A percentile compares a stretch with the other conserved stretches of the same genome.
phyloP scores from a whole-genome alignment of 1,139 yeast genomes.

The Yamadazyma blattariae region DNA sequence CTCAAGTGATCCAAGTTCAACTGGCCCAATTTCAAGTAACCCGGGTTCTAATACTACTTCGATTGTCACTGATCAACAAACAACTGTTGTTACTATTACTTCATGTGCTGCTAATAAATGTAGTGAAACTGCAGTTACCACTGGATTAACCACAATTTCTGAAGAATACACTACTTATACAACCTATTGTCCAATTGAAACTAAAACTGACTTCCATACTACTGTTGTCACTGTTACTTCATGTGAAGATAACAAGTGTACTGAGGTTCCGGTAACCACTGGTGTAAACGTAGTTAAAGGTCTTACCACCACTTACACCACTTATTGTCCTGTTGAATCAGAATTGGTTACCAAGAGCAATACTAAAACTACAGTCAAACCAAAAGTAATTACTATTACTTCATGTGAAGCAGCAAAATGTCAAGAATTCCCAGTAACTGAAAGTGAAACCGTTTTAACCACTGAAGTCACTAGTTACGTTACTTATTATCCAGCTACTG shows the following conservation, averaged over 20 bases:
- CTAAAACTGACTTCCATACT: constrained; percentile 7
- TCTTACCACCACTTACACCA: constrained; percentile 12
- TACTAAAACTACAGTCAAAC: constrained; percentile 8
- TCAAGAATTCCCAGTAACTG: constrained; percentile 26
- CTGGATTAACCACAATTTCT: constrained; percentile 35
- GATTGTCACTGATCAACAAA: constrained; percentile 1
- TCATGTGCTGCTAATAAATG: constrained; percentile 40
- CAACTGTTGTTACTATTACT: constrained; percentile 44
- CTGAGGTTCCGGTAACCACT: constrained; percentile 29
- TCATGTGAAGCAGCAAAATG: constrained; percentile 41
- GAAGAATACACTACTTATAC: constrained; percentile 15
- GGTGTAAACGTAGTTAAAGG: constrained; percentile 33
- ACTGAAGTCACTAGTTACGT: constrained; percentile 36
- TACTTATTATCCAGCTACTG: constrained; percentile 38
- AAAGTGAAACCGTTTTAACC: constrained; percentile 35
- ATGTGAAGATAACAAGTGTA: constrained; percentile 36
- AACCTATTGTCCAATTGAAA: constrained; percentile 4
- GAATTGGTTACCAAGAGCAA: background rate
- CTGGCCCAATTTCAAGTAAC: too few species aligned
- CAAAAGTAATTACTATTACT: constrained; percentile 44
- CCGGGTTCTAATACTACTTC: constrained; percentile 1
- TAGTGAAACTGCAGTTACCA: constrained; percentile 26
- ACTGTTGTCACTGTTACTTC: constrained; percentile 48
- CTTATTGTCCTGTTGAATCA: constrained; percentile 6
- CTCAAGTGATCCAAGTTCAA: background rate